Evolutionary conservation across 805 yeast species (phyloP).

Genomic region (Diddensiella transvaalensis): DNA sequence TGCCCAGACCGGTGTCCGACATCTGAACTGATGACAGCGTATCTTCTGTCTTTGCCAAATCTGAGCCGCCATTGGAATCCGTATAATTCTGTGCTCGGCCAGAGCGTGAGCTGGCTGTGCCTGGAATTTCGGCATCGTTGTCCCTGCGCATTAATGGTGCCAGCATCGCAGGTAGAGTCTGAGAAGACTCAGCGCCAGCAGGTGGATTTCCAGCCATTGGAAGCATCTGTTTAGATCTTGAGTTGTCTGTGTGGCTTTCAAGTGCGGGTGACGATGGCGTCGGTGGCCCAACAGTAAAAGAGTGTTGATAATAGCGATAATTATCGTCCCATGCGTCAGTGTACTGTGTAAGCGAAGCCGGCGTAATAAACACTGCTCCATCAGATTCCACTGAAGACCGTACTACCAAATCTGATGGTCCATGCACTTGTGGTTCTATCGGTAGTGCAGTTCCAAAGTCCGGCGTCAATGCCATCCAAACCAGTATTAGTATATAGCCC

Average conservation of each 20-base stretch:
- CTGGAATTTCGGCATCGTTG: neutral
- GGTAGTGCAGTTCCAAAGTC: no score
- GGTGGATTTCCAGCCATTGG: neutral
- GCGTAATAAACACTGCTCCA: constrained; percentile 2
- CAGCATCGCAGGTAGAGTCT: neutral
- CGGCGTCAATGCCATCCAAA: no score
- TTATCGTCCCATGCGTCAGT: constrained; percentile 14
- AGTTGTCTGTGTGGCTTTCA: neutral
- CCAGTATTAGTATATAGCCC: no score
- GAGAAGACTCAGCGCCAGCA: neutral
- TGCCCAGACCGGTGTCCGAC: neutral
- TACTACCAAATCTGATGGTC: no score
- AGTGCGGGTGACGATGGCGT: neutral
- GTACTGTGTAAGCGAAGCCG: constrained; percentile 14
- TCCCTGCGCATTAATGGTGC: neutral
- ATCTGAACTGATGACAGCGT: neutral
- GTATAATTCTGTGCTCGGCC: no score
- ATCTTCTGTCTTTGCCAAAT: no score
- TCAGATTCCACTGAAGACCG: no score
- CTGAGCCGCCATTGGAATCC: no score
- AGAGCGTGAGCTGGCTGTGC: neutral
- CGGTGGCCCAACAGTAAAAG: neutral
- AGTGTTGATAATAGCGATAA: constrained; percentile 10
- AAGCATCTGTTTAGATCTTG: neutral
- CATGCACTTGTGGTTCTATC: no score